Evolutionary conservation across 78 protist species (phyloP), one percentile per base, ranked within the genome.

Genomic region (Chrysochromulina tobinii): DNA sequence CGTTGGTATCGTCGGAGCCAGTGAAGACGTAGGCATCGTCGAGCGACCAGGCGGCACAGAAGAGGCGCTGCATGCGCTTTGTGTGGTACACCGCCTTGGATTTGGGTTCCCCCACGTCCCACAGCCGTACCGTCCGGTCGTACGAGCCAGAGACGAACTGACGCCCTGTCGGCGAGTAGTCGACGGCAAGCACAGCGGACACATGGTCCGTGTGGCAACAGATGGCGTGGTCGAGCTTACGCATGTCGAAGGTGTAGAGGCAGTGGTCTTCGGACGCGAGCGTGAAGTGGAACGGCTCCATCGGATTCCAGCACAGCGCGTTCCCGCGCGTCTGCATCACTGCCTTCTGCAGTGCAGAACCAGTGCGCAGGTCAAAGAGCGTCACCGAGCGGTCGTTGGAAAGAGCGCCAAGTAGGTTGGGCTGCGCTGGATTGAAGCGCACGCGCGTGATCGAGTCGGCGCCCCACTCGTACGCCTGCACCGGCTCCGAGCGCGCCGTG

Each of bases 211-310:
- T 90, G 92, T 96, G 96, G 15, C 97, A 95, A 6, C 92, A 61
- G 38, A 94, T 85, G 5, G 99, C 99, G 69, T 51, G 58, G 50
- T 92, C 79, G 38, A 98, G 84, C 75, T 48, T 94, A 38, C 99
- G 92, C 95, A 97, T 97, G 91, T 98, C 99, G 94, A 96, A 98
- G 14, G 97, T 94, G 73, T 98, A 98, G 38, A 81, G 77, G 9
- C 98, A 97, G 92, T 94, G 96, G 83, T 98, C 99, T 61, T 98
- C 99, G 69, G 92, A 95, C 55, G 99, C 98, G 27, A 69, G 61
- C 59, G 91, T 21, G 61, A 38, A 17, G 75, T 27, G 48, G 61
- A 48, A 11, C 53, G 81, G 64, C 61, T 57, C 68, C 88, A 57
- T 53, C 50, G 88, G 88, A 67, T 81, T 81, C 88, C 88, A 81